Percentiles rank a stretch among this genome's conserved stretches.
These are phyloP conservation scores for Centrapalus pauciflorus DNA, from an alignment of 129 eudicot species.

Conservation along the genomic window DNA sequence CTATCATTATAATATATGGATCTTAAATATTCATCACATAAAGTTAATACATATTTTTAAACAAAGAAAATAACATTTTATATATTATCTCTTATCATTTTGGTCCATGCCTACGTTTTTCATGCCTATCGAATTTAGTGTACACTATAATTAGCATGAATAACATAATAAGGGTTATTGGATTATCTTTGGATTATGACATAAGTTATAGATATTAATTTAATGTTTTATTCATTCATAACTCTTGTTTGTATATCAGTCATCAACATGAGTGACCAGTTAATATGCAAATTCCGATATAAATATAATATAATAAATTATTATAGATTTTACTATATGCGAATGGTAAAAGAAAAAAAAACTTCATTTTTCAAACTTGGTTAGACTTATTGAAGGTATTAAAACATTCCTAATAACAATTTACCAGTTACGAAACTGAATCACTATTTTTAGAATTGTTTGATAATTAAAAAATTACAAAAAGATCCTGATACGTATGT, in stretches of 20 bases:
- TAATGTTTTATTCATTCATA: neutral
- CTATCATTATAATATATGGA: too few species aligned
- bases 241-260: neutral
- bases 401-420: too few species aligned
- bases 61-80: neutral
- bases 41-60: neutral
- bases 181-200: conserved; percentile 12
- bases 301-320: neutral
- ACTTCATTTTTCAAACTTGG: too few species aligned
- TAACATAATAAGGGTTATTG: neutral
- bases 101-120: conserved; percentile 12
- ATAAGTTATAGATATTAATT: conserved; percentile 1
- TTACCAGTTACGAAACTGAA: too few species aligned
- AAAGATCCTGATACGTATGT: too few species aligned
- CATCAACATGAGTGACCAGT: conserved; percentile 9
- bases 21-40: too few species aligned
- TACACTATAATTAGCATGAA: neutral
- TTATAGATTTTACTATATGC: too few species aligned
- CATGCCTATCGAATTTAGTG: conserved; percentile 9
- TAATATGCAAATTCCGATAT: conserved; percentile 12
- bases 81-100: neutral
- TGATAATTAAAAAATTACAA: too few species aligned
- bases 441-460: too few species aligned
- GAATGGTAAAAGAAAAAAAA: too few species aligned
- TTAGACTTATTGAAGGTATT: too few species aligned